Evolutionary conservation across 1,139 yeast genomes (phyloP).

Genomic region (Zygoascus sp.): DNA sequence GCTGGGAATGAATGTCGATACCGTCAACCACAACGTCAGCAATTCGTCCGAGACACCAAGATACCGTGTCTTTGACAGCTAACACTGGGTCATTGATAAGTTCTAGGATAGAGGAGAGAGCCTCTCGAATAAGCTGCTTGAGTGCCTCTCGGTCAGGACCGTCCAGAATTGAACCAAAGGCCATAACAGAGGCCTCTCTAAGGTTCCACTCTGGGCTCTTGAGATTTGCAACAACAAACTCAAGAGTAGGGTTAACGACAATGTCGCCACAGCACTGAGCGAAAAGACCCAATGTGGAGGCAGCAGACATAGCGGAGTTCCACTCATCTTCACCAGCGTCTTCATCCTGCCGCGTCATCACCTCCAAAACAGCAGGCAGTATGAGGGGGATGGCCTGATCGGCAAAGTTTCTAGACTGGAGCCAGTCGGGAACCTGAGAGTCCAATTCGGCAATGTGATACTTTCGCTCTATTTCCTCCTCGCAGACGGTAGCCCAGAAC

Average conservation of each 20-base stretch:
- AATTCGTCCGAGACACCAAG: conserved; percentile 97
- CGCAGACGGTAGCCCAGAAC: conserved; percentile 97
- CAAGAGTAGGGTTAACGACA: conserved; percentile 78
- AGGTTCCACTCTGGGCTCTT: conserved; percentile 66
- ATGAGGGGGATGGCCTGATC: conserved; percentile 77
- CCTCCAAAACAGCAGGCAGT: conserved; percentile 73
- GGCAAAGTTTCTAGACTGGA: conserved; percentile 59
- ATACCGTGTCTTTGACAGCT: conserved; percentile 94
- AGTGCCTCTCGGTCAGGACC: conserved; percentile 83
- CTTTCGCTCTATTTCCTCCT: conserved; percentile 78
- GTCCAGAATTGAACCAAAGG: conserved; percentile 92
- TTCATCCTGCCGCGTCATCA: conserved; percentile 85
- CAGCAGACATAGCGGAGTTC: conserved; percentile 99
- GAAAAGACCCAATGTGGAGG: conserved; percentile 89
- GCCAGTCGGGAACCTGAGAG: conserved; percentile 36
- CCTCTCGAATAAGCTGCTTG: conserved; percentile 66
- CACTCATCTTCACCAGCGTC: conserved; percentile 86
- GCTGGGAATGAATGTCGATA: conserved; percentile 57
- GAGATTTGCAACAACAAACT: conserved; percentile 75
- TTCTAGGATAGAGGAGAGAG: conserved; percentile 68
- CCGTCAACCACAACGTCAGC: conserved; percentile 84
- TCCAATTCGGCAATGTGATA: conserved; percentile 50
- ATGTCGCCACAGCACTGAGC: conserved; percentile 86
- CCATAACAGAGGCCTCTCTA: conserved; percentile 98
- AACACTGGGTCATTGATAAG: conserved; percentile 69